A percentile compares a stretch with the other conserved stretches of the same genome.
Evolutionary conservation across 2,329 filamentous ascomycete genomes (phyloP).

Genomic region (Penicillium sp.): DNA sequence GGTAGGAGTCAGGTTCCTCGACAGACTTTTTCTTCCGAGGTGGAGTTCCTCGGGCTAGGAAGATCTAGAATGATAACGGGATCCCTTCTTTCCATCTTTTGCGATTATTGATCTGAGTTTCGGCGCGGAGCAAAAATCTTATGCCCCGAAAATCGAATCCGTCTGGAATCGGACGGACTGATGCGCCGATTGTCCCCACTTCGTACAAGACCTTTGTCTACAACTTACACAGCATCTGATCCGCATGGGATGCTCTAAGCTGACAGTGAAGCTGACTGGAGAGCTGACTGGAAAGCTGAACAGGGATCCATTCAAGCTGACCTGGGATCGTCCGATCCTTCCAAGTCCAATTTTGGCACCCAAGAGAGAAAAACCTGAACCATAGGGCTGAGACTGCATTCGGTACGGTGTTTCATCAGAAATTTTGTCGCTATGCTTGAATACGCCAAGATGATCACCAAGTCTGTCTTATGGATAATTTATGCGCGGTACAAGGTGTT

Average conservation of each 20-base stretch:
- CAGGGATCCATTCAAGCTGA: not conserved
- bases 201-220: not conserved
- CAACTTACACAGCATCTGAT: not conserved
- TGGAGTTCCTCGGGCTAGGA: not conserved
- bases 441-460: constrained; percentile 1
- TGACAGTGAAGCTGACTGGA: not conserved
- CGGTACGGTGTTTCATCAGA: not conserved
- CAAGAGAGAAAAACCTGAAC: not conserved
- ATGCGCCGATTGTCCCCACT: constrained; percentile 3
- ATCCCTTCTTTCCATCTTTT: not conserved
- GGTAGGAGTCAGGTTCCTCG: not conserved
- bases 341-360: not conserved
- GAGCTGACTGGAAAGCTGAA: no score
- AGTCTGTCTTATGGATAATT: not conserved
- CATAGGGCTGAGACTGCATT: constrained; percentile 5
- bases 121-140: not conserved
- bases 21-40: constrained; percentile 4
- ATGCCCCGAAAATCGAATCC: not conserved
- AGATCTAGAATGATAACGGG: not conserved
- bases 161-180: constrained; percentile 4
- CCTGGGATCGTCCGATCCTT: not conserved
- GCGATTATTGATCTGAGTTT: not conserved
- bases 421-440: not conserved
- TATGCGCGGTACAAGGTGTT: not conserved
- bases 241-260: not conserved